Evolutionary conservation across 495 filamentous ascomycete species (phyloP), one percentile per base, ranked within the genome.

Genomic region (Stereocaulon alpinum): DNA sequence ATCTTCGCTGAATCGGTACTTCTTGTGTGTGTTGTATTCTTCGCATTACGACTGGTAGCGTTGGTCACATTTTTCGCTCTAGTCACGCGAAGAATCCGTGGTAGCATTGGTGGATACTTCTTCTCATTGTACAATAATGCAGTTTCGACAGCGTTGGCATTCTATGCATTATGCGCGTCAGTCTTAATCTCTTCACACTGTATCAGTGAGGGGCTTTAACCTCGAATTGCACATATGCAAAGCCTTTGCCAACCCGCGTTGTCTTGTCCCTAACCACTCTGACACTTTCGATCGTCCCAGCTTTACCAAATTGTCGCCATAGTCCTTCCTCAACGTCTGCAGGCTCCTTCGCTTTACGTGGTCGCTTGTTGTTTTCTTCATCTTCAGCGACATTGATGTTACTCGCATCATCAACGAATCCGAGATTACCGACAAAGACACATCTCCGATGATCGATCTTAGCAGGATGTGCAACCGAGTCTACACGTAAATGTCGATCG

Each of bases 141-240:
- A 37, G 86, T 82, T 68, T 99, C 94, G 29, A 97, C 91, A 18
- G 83, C 75, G 68, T 91, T 96, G 29, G 75, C 78, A 64, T 96
- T 88, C 80, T 92, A 71, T 22, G 22, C 14, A 14, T 41, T 22
- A 49, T 55, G 6, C 32, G 17, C 30, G 30, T 64, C 57, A 66
- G 59, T 55, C 30, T n/a, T 20, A 12, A n/a, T 17, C 1, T 12
- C 30, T 30, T 6, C 18, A 15, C n/a, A n/a, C 6, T 7, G 17
- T 7, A 40, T 12, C 24, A 24, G 17, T 6, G 18, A 37, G 10
- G 4, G 20, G 30, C n/a, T 15, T 72, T 68, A 61, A 83, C 83
- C 68, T 82, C 76, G 71, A 97, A 99, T 66, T 99, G 94, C 40
- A 99, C 91, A 66, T 99, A 99, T 22, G 94, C 94, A 70, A 99